Conservation (phyloP, 2,329 filamentous ascomycete genomes). For the Knoxdaviesia capensis region DNA sequence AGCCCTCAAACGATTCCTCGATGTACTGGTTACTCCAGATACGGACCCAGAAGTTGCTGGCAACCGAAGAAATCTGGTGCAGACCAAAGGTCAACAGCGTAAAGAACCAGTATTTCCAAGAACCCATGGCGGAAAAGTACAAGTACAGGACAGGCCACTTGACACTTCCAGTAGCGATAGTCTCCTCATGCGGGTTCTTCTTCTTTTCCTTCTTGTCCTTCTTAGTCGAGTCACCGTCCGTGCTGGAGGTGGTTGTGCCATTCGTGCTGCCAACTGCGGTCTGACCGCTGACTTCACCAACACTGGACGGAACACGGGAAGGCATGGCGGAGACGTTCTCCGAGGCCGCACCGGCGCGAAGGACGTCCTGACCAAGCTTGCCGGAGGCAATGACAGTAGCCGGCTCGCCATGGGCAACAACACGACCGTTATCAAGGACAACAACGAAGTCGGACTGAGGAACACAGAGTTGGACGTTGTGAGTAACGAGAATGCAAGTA, state of each 20-base stretch:
- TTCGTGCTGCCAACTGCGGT: constrained; percentile 29
- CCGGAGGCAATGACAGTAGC: constrained; percentile 70
- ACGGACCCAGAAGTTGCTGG: constrained; percentile 85
- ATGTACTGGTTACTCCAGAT: constrained; percentile 87
- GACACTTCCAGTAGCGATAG: constrained; percentile 69
- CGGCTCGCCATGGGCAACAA: constrained; percentile 57
- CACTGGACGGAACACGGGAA: constrained; percentile 58
- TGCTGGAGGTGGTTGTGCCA: constrained; percentile 23
- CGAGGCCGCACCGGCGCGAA: constrained; percentile 52
- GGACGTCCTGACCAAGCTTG: constrained; percentile 67
- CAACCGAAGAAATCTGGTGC: constrained; percentile 72
- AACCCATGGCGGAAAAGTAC: constrained; percentile 82
- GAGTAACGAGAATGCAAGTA: constrained; percentile 88
- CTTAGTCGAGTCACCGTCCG: constrained; percentile 24
- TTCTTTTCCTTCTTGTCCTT: constrained; percentile 23
- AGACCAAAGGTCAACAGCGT: constrained; percentile 55
- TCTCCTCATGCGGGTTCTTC: constrained; percentile 41
- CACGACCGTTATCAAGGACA: constrained; percentile 68
- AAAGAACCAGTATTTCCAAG: constrained; percentile 84
- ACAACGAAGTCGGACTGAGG: constrained; percentile 66
- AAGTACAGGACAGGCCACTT: constrained; percentile 72
- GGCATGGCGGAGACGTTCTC: constrained; percentile 49
- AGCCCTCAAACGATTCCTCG: not conserved
- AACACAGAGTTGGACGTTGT: constrained; percentile 79
- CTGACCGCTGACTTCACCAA: constrained; percentile 40